Base-by-base conservation (phyloP, 2,329 filamentous ascomycete genomes). In the Plectosphaerella sp. region DNA sequence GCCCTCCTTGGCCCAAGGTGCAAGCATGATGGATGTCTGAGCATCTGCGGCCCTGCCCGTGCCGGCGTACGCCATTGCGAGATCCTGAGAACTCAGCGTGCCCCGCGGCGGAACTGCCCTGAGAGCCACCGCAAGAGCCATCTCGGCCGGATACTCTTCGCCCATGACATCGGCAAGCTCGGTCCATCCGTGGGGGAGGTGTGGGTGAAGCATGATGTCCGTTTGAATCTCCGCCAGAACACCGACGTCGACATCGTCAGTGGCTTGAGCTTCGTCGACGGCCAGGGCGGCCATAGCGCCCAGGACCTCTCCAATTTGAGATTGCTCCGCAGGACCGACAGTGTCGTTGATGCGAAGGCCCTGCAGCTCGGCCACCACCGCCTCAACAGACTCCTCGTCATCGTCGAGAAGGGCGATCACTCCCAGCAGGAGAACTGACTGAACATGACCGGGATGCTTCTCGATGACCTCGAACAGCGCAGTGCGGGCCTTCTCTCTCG, bases 381-480 rank as follows among this genome's bases (percentile, higher is more conserved):
- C 92, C 51, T 91, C 88, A 9, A 93, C 73, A 2, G 86, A 88
- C 58, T 95, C 91, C 18, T 78, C 74, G 62, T 97, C 92, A 15
- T 83, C 78, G 54, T 96, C 91, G 0, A 97, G 71, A 3, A 95
- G 76, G 0, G 91, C 90, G 59, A 97, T 89, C 3, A 90, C 86
- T 1, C 91, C 92, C 0, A 99, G 77, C 4, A 97, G 78, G 1
- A 91, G 80, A 2, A 95, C 83, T 0, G 91, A 87, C 56, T 86
- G 87, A 1, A 96, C 81, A 59, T 97, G 91, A 1, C 85, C 81
- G 0, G 89, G 83, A 48, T 88, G 73, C 48, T 76, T 79, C 60
- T 92, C 89, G 12, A 96, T 86, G 36, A 88, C 86, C 14, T 86
- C 85, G 62, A 96, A 93, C 1, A 99, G 78, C 57, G 89, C 82